Conservation (phyloP, 75 land plant genomes). For the Chamaecyparis obtusa region DNA sequence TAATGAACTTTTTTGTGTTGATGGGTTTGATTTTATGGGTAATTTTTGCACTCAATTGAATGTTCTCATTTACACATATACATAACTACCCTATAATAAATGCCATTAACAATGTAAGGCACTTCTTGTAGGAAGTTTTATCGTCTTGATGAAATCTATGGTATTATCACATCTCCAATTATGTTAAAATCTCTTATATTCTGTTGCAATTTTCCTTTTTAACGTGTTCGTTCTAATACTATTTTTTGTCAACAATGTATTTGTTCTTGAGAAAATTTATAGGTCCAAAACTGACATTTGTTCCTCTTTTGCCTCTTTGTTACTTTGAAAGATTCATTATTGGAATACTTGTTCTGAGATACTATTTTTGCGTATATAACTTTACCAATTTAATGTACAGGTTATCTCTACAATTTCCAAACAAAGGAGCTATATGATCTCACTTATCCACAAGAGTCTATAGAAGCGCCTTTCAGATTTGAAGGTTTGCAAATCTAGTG, state of each 20-base stretch:
- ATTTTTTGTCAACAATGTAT: not conserved
- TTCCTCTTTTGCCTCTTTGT: not conserved
- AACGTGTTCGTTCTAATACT: not conserved
- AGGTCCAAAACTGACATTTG: not conserved
- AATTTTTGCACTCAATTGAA: not conserved
- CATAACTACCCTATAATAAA: too few relatives aligned
- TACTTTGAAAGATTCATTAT: not conserved
- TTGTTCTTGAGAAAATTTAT: not conserved
- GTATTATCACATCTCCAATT: not conserved
- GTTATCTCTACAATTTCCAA: slow-evolving; percentile 87
- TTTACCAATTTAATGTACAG: slow-evolving; percentile 40
- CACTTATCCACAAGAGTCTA: slow-evolving; percentile 66
- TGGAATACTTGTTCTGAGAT: not conserved
- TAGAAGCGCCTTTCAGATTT: slow-evolving; percentile 52
- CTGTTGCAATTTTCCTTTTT: not conserved
- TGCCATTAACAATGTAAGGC: not conserved
- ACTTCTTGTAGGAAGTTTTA: not conserved
- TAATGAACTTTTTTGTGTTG: not conserved
- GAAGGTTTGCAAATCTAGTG: slow-evolving; percentile 51
- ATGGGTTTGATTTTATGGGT: not conserved
- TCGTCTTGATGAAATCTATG: not conserved
- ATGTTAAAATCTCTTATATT: not conserved
- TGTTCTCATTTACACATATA: too few relatives aligned
- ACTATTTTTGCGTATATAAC: not conserved
- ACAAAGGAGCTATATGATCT: slow-evolving; percentile 94